phyloP scores from a whole-genome alignment of 2,329 filamentous ascomycete genomes.

The Hypoxylon sp. region DNA sequence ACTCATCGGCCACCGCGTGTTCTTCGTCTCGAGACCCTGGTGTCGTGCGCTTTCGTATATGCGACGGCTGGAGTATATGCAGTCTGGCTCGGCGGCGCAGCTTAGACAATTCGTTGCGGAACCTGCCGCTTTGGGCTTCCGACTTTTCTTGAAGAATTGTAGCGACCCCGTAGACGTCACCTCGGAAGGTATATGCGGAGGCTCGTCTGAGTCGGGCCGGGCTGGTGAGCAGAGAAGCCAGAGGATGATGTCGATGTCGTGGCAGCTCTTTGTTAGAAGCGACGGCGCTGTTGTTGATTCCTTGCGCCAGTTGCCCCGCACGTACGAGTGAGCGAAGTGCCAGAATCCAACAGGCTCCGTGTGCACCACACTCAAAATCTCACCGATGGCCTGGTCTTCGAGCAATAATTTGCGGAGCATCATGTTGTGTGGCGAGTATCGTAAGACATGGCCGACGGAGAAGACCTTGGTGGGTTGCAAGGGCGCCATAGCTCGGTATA shows the following conservation, averaged over 20 bases:
- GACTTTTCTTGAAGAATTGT: slow-evolving; percentile 79
- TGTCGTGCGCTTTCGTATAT: slow-evolving; percentile 80
- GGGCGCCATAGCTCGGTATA: slow-evolving; percentile 69
- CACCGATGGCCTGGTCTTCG: slow-evolving; percentile 81
- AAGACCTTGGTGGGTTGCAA: slow-evolving; percentile 68
- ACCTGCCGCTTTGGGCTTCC: slow-evolving; percentile 82
- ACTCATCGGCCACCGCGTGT: slow-evolving; percentile 83
- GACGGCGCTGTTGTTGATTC: slow-evolving; percentile 81
- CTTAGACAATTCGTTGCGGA: slow-evolving; percentile 86
- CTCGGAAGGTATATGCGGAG: slow-evolving; percentile 78
- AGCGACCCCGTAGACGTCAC: slow-evolving; percentile 82
- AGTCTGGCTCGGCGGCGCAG: slow-evolving; percentile 79
- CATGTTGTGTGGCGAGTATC: slow-evolving; percentile 94
- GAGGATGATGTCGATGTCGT: slow-evolving; percentile 92
- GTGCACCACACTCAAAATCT: slow-evolving; percentile 87
- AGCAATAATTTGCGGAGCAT: slow-evolving; percentile 82
- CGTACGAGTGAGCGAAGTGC: slow-evolving; percentile 93
- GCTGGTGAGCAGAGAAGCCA: slow-evolving; percentile 88
- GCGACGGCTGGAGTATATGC: slow-evolving; percentile 86
- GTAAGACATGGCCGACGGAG: slow-evolving; percentile 91
- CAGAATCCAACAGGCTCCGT: slow-evolving; percentile 96
- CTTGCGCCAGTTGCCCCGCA: slow-evolving; percentile 93
- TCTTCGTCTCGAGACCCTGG: slow-evolving; percentile 71
- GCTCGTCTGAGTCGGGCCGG: slow-evolving; percentile 54
- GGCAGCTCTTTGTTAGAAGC: slow-evolving; percentile 93